phyloP scores from a whole-genome alignment of 202 grass and related monocot genomes.

The Bolboschoenoplectus hybrid region DNA sequence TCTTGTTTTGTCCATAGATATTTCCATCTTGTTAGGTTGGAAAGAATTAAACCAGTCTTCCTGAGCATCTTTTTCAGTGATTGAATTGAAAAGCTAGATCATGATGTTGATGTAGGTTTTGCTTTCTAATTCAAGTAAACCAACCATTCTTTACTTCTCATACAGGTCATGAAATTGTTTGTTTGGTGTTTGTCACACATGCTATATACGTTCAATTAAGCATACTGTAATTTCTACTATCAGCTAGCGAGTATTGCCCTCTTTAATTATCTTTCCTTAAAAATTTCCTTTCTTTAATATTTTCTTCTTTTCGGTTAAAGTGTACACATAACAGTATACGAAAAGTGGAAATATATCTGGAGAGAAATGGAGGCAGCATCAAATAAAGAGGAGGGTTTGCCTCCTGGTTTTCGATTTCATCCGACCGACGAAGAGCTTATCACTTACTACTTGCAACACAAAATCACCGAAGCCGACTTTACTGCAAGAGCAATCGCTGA shows the following conservation, averaged over 20 bases:
- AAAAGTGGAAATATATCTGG: slow-evolving; percentile 42
- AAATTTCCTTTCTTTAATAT: slow-evolving; percentile 32
- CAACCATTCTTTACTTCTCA: slow-evolving; percentile 14
- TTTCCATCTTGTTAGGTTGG: slow-evolving; percentile 10
- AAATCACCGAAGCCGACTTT: slow-evolving; percentile 67
- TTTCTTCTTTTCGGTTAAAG: slow-evolving; percentile 1
- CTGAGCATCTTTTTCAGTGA: not conserved
- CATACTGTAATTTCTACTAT: no score
- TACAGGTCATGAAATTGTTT: slow-evolving; percentile 35
- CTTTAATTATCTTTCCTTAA: not conserved
- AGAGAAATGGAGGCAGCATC: slow-evolving; percentile 28
- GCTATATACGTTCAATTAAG: not conserved
- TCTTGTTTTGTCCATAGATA: not conserved
- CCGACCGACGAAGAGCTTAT: slow-evolving; percentile 94
- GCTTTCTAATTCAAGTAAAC: slow-evolving; percentile 30
- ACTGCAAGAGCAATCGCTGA: slow-evolving; percentile 87
- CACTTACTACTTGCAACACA: slow-evolving; percentile 80
- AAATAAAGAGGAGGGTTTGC: slow-evolving; percentile 67
- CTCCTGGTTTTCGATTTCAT: slow-evolving; percentile 94
- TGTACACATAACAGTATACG: slow-evolving; percentile 3
- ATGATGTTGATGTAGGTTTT: slow-evolving; percentile 25
- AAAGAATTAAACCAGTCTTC: not conserved
- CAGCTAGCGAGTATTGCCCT: no score
- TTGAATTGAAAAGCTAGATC: not conserved
- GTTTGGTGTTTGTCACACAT: not conserved